phyloP scores from a whole-genome alignment of 202 grass and related monocot genomes.

The Brachypodium distachyon region DNA sequence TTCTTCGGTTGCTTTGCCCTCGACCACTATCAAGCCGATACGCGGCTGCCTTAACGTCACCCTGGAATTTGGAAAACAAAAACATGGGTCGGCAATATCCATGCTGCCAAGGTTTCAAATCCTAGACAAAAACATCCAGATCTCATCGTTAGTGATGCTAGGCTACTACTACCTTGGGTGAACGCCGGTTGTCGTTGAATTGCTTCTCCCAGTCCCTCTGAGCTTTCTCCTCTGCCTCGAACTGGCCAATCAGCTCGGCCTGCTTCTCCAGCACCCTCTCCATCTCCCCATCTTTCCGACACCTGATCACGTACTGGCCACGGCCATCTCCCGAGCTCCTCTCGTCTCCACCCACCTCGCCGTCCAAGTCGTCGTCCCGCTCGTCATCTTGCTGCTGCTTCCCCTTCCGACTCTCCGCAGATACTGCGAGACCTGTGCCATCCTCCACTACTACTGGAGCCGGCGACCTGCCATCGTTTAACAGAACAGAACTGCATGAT shows the following conservation, averaged over 20 bases:
- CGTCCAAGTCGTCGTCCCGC: slow-evolving; percentile 26
- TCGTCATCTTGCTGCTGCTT: background rate
- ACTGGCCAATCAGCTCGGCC: slow-evolving; percentile 70
- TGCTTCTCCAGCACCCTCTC: slow-evolving; percentile 74
- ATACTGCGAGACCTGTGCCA: background rate
- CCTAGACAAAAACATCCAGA: background rate
- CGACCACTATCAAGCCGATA: background rate
- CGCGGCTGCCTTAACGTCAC: background rate
- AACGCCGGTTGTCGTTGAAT: slow-evolving; percentile 38
- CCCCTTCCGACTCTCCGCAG: background rate
- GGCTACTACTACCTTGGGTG: slow-evolving; percentile 24
- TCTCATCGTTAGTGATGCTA: background rate
- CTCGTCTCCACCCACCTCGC: slow-evolving; percentile 30
- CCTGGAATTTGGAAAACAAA: slow-evolving; percentile 25
- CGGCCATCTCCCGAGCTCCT: slow-evolving; percentile 24
- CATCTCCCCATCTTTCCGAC: slow-evolving; percentile 57
- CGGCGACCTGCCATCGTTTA: slow-evolving; percentile 22
- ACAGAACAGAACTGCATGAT: background rate
- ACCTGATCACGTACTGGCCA: slow-evolving; percentile 33
- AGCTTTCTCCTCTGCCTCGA: slow-evolving; percentile 66
- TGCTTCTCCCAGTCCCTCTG: slow-evolving; percentile 83
- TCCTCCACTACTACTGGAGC: slow-evolving; percentile 21
- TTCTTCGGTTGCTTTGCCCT: background rate
- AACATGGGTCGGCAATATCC: background rate
- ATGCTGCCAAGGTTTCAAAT: background rate